Conservation (phyloP, 164 flowering plant genomes). For the Aristolochia contorta region DNA sequence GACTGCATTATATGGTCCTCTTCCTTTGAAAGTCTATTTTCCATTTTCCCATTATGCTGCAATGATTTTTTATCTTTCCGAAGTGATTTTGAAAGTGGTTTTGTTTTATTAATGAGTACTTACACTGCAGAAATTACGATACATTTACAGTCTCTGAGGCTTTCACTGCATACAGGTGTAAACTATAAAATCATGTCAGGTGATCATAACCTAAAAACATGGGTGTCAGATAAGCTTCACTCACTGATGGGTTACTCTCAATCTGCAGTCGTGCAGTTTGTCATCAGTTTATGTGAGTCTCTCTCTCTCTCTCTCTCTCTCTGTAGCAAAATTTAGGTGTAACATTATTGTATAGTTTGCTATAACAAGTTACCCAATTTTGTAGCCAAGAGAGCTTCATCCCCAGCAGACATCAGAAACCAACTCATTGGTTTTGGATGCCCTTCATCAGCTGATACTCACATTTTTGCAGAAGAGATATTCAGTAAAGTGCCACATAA, state of each 20-base stretch:
- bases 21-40: too few relatives aligned
- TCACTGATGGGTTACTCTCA: slow-evolving; percentile 67
- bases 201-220: slow-evolving; percentile 42
- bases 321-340: neutral
- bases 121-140: too few relatives aligned
- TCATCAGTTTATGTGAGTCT: slow-evolving; percentile 56
- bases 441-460: slow-evolving; percentile 47
- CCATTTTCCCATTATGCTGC: too few relatives aligned
- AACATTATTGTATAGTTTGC: neutral
- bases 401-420: slow-evolving; percentile 48
- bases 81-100: too few relatives aligned
- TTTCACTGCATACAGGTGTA: too few relatives aligned
- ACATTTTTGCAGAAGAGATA: slow-evolving; percentile 60
- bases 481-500: slow-evolving; percentile 57
- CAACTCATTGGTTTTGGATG: slow-evolving; percentile 48
- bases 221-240: slow-evolving; percentile 82
- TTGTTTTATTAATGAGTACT: too few relatives aligned
- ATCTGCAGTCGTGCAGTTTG: slow-evolving; percentile 52
- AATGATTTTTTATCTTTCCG: too few relatives aligned
- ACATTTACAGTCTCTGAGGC: too few relatives aligned
- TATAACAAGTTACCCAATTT: neutral
- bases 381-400: slow-evolving; percentile 71
- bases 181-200: slow-evolving; percentile 31
- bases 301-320: neutral
- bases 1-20: too few relatives aligned